A percentile compares a stretch with the other conserved stretches of the same genome.
phyloP scores from a whole-genome alignment of 441 rosid genomes.

The Syzygium syzygioides region DNA sequence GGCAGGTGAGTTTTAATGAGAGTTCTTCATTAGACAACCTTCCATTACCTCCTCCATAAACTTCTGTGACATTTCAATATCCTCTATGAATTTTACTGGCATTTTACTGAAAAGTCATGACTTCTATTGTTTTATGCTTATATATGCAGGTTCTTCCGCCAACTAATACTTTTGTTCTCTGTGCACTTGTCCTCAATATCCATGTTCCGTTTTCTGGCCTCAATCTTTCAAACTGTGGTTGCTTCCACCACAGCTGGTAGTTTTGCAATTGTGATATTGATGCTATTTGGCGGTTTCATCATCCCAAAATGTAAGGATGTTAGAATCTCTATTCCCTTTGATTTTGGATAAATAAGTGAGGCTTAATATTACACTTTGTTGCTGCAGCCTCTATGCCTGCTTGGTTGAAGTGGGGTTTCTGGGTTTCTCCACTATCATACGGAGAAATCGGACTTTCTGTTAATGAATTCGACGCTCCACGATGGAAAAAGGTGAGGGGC shows the following conservation, averaged over 20 bases:
- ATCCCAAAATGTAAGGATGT: conserved; percentile 30
- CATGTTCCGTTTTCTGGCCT: conserved; percentile 47
- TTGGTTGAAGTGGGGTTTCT: conserved; percentile 49
- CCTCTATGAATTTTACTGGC: background rate
- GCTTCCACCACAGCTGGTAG: conserved; percentile 28
- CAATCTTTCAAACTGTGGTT: conserved; percentile 33
- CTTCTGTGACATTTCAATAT: background rate
- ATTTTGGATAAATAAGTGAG: background rate
- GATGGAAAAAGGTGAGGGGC: conserved; percentile 40
- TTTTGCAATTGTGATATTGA: conserved; percentile 4
- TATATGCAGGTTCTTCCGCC: conserved; percentile 32
- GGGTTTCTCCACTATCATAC: conserved; percentile 35
- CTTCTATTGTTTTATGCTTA: background rate
- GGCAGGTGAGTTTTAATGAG: conserved; percentile 28
- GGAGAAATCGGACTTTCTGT: conserved; percentile 38
- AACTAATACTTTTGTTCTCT: conserved; percentile 45
- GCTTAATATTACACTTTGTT: background rate
- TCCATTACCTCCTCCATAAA: background rate
- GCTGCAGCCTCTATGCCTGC: conserved; percentile 44
- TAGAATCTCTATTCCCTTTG: background rate
- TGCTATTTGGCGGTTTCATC: conserved; percentile 51
- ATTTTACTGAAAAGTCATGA: background rate
- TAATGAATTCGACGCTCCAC: conserved; percentile 38
- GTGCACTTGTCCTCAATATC: conserved; percentile 48
- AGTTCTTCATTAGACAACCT: background rate